Evolutionary conservation across 306 rosid genomes (phyloP).

Genomic region (Spatholobus suberectus): DNA sequence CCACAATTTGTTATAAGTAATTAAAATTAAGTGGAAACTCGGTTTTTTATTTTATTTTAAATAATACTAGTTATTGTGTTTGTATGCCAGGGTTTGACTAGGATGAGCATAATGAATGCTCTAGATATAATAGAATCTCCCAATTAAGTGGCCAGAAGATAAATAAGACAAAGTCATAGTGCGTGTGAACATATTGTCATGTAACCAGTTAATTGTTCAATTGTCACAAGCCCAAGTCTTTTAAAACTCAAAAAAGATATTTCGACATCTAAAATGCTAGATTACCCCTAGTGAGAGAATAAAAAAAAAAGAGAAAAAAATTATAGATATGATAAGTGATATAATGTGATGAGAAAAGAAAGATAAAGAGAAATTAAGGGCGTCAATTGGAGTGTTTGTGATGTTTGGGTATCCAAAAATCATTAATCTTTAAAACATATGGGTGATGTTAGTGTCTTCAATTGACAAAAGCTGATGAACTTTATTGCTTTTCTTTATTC

Average conservation of each 20-base stretch:
- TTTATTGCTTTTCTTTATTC: not conserved
- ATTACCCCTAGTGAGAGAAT: no score
- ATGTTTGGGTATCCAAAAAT: no score
- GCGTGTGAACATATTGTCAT: no score
- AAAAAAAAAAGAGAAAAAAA: no score
- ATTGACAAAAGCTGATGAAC: not conserved
- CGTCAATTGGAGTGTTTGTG: no score
- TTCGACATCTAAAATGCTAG: no score
- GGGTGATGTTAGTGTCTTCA: not conserved
- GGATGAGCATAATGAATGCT: not conserved
- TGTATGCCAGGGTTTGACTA: not conserved
- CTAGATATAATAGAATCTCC: not conserved
- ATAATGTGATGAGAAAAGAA: no score
- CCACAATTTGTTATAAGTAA: not conserved
- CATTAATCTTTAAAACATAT: not conserved
- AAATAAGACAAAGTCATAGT: no score
- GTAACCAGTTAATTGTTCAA: not conserved
- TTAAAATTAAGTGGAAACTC: not conserved
- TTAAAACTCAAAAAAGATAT: no score
- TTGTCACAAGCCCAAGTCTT: not conserved
- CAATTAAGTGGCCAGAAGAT: not conserved
- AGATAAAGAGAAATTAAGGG: no score
- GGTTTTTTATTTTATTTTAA: not conserved
- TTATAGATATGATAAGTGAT: no score
- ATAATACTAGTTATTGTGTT: not conserved